Evolutionary conservation across 1,284 basidiomycete genomes (phyloP), one percentile per base, ranked within the genome.

Genomic region (Apiotrichum gracile): DNA sequence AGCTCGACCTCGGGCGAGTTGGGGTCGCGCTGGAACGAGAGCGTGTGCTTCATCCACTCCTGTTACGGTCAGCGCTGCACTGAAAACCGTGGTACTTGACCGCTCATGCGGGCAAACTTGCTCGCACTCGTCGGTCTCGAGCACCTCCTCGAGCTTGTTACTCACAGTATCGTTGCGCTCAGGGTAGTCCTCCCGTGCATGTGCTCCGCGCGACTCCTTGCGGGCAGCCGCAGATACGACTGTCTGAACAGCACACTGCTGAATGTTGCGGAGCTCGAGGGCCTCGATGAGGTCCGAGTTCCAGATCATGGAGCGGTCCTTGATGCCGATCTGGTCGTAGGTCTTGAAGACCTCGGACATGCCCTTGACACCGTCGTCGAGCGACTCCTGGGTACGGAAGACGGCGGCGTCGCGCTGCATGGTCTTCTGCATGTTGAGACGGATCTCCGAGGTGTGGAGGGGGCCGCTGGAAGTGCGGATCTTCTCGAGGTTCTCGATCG

Each of bases 251-350:
- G 96, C 94, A 67, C 87, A 90, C 71, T 94, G 92, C 67, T 96
- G 82, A 61, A 97, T 79, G 79, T 99, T 98, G 74, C 90, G 87
- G 41, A 99, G 85, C 78, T 99, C 96, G 51, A 98, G 82, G 14
- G 91, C 96, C 80, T 99, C 96, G 60, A 97, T 82, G 54, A 98
- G 85, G 74, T 99, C 96, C 89, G 89, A 88, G 79, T 96, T 96
- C 96, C 94, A 97, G 78, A 98, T 96, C 91, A 97, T 89, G 74
- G 88, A 91, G 70, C 94, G 83, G 78, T 98, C 96, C 80, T 94
- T 94, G 79, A 97, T 88, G 58, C 91, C 88, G 63, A 99, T 87
- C 49, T 96, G 82, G 64, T 87, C 82, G 77, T 85, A 98, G 71
- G 82, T 87, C 67, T 86, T 83, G 80, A 90, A 93, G 62, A 97